Base-by-base conservation (phyloP, 805 yeast genomes). In the Pichia kluyveri region DNA sequence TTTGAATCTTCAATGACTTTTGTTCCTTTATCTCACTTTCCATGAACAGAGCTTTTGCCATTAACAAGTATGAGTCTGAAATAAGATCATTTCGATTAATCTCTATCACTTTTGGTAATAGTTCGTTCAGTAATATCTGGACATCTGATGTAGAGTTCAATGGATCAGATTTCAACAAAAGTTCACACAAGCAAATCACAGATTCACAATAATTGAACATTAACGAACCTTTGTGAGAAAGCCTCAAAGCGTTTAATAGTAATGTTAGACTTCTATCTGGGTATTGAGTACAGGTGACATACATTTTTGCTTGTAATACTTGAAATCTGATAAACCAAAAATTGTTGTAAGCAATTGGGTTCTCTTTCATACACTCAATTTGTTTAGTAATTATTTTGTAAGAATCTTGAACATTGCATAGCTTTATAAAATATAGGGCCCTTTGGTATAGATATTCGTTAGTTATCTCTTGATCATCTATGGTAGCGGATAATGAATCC, bases 221-320 rank as follows among this genome's bases (percentile, higher is more conserved):
- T 46, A 76, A 69, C 1, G 82, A 78, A 9, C 75, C 67, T 5
- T 60, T 57, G 19, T 70, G 69, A 0, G 84, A 75, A 12, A 69
- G 56, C 42, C 73, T 71, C 2, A 83, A 61, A 45, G 79, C 70
- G 51, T 76, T 77, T 7, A 76, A 58, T 0, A 80, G 56, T 18
- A 73, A 57, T 0, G 83, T 72, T 9, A 82, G 52, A 0, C 76
- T 78, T 48, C 83, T 68, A 10, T 73, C 60, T 14, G 79, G 75
- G 5, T 70, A 62, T 5, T 44, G 27, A 0, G 76, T 72, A 15
- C 73, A 60, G 6, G 62, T 54, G 26, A 72, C 54, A 49, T 79
- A 62, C 1, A 78, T 67, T 14, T 65, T 56, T 40, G 78, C 71
- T 54, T 76, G 74, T 44, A 79, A 55, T 11, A 79, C 54, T 42